phyloP scores from a whole-genome alignment of 345 rosid species.

The Populus simonii region DNA sequence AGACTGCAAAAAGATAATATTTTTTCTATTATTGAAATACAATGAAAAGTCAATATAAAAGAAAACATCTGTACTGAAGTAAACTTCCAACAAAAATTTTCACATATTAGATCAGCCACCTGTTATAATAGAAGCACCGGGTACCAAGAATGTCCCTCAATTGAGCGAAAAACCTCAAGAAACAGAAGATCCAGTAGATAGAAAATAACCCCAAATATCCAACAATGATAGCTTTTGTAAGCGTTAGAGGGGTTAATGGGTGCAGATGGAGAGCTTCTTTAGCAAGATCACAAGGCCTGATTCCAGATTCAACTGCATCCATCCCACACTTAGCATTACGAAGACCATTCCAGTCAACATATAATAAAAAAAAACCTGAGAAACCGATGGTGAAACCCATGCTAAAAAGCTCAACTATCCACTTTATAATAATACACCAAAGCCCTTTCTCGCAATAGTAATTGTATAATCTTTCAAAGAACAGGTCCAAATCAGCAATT shows the following conservation, averaged over 20 bases:
- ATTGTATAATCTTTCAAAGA: constrained; percentile 85
- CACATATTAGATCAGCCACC: constrained; percentile 40
- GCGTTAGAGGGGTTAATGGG: constrained; percentile 86
- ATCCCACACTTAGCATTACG: constrained; percentile 97
- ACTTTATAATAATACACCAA: constrained; percentile 88
- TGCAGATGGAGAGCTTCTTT: constrained; percentile 87
- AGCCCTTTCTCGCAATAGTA: constrained; percentile 96
- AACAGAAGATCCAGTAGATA: constrained; percentile 82
- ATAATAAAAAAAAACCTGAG: constrained; percentile 91
- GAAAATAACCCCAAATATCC: constrained; percentile 88
- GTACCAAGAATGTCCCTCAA: constrained; percentile 75
- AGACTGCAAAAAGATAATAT: constrained; percentile 58
- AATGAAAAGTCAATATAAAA: not conserved
- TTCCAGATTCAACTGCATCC: constrained; percentile 98
- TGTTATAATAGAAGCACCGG: constrained; percentile 77
- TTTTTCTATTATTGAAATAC: not conserved
- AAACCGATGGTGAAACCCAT: constrained; percentile 87
- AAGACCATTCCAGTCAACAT: constrained; percentile 97
- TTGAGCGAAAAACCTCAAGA: constrained; percentile 86
- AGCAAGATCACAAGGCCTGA: constrained; percentile 90
- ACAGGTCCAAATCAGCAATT: constrained; percentile 88
- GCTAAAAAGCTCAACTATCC: constrained; percentile 92
- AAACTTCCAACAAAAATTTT: constrained; percentile 2
- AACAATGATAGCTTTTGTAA: constrained; percentile 73
- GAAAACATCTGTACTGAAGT: not conserved